Evolutionary conservation across 1,139 yeast species (phyloP).

Genomic region (Wickerhamomyces sp.): DNA sequence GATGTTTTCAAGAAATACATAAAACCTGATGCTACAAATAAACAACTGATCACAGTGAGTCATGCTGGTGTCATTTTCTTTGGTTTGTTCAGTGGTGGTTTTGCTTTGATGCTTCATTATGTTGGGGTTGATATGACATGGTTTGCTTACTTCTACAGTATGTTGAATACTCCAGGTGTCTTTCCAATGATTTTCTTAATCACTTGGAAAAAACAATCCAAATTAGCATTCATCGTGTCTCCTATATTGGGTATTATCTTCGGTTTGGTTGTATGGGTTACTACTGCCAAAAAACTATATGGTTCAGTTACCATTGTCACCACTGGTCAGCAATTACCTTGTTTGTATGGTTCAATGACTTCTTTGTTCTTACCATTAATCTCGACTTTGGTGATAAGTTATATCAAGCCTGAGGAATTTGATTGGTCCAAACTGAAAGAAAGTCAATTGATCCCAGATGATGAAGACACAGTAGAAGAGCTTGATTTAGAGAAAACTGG

Average conservation of each 20-base stretch:
- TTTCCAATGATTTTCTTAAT: constrained; percentile 33
- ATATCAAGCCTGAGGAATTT: constrained; percentile 27
- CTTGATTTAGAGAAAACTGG: background rate
- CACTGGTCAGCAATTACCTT: constrained; percentile 32
- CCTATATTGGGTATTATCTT: constrained; percentile 44
- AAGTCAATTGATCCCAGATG: constrained; percentile 15
- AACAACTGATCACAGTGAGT: constrained; percentile 39
- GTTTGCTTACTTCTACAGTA: constrained; percentile 34
- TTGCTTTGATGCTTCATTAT: constrained; percentile 47
- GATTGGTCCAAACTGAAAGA: constrained; percentile 30
- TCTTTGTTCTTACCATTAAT: constrained; percentile 33
- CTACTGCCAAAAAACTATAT: constrained; percentile 13
- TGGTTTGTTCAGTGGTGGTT: constrained; percentile 46
- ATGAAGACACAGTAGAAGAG: constrained; percentile 3
- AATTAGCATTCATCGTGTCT: constrained; percentile 39
- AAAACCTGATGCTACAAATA: constrained; percentile 44
- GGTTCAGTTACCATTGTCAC: constrained; percentile 26
- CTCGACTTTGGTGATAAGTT: constrained; percentile 26
- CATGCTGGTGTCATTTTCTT: constrained; percentile 40
- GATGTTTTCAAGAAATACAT: constrained; percentile 46
- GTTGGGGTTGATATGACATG: constrained; percentile 47
- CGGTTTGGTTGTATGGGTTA: constrained; percentile 47
- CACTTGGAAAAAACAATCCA: constrained; percentile 36
- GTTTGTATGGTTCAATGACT: constrained; percentile 31
- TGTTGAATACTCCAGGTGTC: constrained; percentile 35